Base-by-base conservation (phyloP, 768 basidiomycete genomes). In the Agaricus sinodeliciosus region DNA sequence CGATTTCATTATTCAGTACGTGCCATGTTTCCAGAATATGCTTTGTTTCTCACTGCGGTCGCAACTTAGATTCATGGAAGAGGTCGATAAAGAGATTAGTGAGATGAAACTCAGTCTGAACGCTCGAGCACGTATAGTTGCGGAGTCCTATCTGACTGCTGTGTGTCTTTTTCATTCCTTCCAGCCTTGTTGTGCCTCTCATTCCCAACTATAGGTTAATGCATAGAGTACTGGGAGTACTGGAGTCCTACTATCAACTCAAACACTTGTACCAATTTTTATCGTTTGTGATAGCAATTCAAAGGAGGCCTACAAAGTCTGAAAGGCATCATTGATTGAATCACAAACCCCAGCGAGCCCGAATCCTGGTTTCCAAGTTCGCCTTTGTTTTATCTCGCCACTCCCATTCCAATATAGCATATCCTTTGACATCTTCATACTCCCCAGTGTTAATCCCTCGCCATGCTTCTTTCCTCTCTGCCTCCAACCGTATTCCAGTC, bases 71-170 rank as follows among this genome's bases (percentile, higher is more conserved):
- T 94, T 97, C 67, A 97, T 97, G 94, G 94, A 97, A 64, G 96
- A 98, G 62, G 96, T 99, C 1, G 96, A 99, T 70, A 94, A 90
- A 69, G 96, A 99, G 71, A 97, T 99, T 64, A 96, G 93, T 55
- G 96, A 98, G 70, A 98, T 97, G 91, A 98, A 98, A 67, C 82
- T 99, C 12, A 92, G 87, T 62, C 76, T 98, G 57, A 99, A 98
- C 63, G 93, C 94, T 16, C 81, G 96, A 51, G 94, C 95, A 0
- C 90, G 96, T 67, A 97, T 89, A 51, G 95, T 98, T 25, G 96
- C 96, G 36, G 96, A 98, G 69, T 93, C 92, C 11, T 98, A 97
- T 69, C 74, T 98, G 61, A 82, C 82, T 54, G 87, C 90, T n/a
- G 93, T 93, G 67, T 66, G 92, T 65, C 9, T 31, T 27, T n/a